phyloP scores from a whole-genome alignment of 495 filamentous ascomycete species.

The Aspergillus incahuasiensis region DNA sequence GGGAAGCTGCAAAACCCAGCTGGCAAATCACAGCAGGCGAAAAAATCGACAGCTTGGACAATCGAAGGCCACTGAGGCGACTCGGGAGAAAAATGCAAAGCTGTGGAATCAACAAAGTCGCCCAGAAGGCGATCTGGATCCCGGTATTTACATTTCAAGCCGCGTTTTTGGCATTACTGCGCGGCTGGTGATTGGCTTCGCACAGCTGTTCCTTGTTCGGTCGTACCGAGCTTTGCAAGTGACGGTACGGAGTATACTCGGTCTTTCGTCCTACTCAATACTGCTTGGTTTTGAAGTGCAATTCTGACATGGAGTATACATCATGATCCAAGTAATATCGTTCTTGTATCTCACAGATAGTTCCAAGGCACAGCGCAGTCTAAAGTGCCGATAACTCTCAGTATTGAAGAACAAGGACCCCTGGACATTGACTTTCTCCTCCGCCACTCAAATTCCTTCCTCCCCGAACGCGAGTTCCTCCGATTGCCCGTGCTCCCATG shows the following conservation, averaged over 20 bases:
- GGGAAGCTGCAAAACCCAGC: background rate
- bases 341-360: no score
- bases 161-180: background rate
- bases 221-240: slow-evolving; percentile 1
- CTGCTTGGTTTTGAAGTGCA: no score
- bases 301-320: no score
- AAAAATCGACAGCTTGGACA: slow-evolving; percentile 8
- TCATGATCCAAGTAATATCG: no score
- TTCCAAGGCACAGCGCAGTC: no score
- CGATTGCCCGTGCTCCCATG: background rate
- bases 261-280: background rate
- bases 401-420: background rate
- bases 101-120: background rate
- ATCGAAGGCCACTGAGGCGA: background rate
- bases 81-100: slow-evolving; percentile 10
- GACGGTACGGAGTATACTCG: background rate
- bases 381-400: background rate
- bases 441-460: background rate
- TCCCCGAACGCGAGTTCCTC: slow-evolving; percentile 7
- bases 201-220: slow-evolving; percentile 7
- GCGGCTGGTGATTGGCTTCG: background rate
- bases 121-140: background rate
- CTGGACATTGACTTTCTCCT: background rate
- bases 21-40: slow-evolving; percentile 4
- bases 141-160: background rate